A percentile compares a stretch with the other conserved stretches of the same genome.
These are phyloP conservation scores for Elsinoe australis DNA, from an alignment of 2,329 filamentous ascomycete species.

Conservation along the genomic window DNA sequence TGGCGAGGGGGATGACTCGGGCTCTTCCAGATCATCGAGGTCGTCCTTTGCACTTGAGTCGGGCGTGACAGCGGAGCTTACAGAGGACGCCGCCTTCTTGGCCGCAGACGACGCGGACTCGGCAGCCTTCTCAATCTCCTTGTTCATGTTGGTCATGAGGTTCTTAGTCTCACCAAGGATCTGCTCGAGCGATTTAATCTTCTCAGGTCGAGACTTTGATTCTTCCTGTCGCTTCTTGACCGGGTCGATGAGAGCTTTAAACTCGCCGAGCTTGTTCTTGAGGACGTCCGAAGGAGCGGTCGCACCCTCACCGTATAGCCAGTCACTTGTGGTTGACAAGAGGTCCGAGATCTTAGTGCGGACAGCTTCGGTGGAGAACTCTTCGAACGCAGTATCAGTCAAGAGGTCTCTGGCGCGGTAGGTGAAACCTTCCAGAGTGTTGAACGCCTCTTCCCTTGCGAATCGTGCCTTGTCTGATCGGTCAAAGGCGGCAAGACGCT, in stretches of 20 bases:
- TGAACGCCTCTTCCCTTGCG: slow-evolving; percentile 76
- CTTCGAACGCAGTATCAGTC: slow-evolving; percentile 65
- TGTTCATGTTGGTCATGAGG: slow-evolving; percentile 62
- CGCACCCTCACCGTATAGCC: slow-evolving; percentile 80
- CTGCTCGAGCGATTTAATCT: slow-evolving; percentile 59
- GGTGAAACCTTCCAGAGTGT: slow-evolving; percentile 87
- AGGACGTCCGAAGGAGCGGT: slow-evolving; percentile 69
- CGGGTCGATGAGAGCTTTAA: slow-evolving; percentile 70
- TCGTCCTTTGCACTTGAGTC: slow-evolving; percentile 45
- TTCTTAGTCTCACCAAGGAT: slow-evolving; percentile 63
- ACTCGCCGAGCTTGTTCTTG: slow-evolving; percentile 64
- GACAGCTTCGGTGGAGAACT: slow-evolving; percentile 61
- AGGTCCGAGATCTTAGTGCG: slow-evolving; percentile 60
- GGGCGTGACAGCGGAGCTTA: slow-evolving; percentile 40
- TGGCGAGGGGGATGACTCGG: slow-evolving; percentile 42
- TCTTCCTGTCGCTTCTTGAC: slow-evolving; percentile 71
- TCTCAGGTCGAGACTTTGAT: slow-evolving; percentile 59
- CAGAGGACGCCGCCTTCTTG: slow-evolving; percentile 32
- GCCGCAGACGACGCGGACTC: slow-evolving; percentile 45
- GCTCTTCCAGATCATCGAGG: slow-evolving; percentile 73
- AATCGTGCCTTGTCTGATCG: slow-evolving; percentile 70
- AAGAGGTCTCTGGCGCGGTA: slow-evolving; percentile 82
- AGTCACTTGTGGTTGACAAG: slow-evolving; percentile 66
- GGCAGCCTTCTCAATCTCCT: slow-evolving; percentile 58
- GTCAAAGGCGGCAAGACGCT: slow-evolving; percentile 71